A percentile compares a stretch with the other conserved stretches of the same genome.
Conservation (phyloP, 2,329 filamentous ascomycete species). For the Fusarium foetens region DNA sequence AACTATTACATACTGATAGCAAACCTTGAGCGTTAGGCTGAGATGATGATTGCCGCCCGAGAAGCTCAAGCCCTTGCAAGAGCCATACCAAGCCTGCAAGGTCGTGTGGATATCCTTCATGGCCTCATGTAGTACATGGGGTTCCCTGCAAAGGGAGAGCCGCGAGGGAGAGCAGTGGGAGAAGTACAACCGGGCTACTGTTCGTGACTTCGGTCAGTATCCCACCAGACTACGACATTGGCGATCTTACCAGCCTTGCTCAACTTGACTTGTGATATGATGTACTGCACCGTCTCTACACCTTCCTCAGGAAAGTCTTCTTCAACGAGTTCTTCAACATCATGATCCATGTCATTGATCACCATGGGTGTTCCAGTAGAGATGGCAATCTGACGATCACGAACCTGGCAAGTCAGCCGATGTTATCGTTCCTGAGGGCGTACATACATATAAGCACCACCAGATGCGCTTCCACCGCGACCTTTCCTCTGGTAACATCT, state of each 20-base stretch:
- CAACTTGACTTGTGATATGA: not conserved
- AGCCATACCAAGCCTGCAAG: not conserved
- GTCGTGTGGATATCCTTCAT: too few relatives aligned
- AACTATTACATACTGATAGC: too few relatives aligned
- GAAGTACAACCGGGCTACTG: not conserved
- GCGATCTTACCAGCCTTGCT: not conserved
- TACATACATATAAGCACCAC: too few relatives aligned
- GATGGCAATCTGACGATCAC: slow-evolving; percentile 1
- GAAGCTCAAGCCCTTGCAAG: not conserved
- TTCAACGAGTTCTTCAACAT: not conserved
- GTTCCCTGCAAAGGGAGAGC: fast-evolving
- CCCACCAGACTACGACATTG: too few relatives aligned
- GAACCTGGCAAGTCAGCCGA: too few relatives aligned
- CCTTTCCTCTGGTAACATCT: fast-evolving
- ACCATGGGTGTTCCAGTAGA: not conserved
- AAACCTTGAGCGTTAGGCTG: not conserved
- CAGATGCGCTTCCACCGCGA: not conserved
- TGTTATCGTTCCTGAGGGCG: too few relatives aligned
- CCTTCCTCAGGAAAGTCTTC: not conserved
- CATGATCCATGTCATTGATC: not conserved
- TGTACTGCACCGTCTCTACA: not conserved
- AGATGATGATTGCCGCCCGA: not conserved
- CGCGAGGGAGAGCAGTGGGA: not conserved
- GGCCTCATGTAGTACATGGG: too few relatives aligned
- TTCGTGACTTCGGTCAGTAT: too few relatives aligned